Conservation (phyloP, 495 filamentous ascomycete species). For the Pyrenula massariospora region DNA sequence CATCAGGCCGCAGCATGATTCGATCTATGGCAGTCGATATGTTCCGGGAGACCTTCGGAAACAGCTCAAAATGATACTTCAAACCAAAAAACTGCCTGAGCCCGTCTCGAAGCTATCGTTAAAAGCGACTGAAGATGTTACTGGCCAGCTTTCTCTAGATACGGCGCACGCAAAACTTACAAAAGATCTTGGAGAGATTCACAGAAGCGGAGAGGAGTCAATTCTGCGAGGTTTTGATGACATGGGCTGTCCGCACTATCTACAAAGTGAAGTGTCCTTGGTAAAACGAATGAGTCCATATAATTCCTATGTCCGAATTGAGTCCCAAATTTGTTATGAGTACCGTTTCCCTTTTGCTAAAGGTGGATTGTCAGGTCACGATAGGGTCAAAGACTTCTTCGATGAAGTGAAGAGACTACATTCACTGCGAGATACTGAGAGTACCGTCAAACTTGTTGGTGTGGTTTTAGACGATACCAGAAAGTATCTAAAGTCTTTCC, state of each 20-base stretch:
- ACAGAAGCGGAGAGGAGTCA: not conserved
- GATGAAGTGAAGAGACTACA: not conserved
- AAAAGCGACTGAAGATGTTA: not conserved
- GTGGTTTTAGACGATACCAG: not conserved
- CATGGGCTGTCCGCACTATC: not conserved
- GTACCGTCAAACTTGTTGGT: not conserved
- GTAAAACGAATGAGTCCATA: not conserved
- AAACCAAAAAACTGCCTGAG: not conserved
- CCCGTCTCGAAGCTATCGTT: not conserved
- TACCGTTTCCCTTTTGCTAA: not conserved
- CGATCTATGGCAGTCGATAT: not conserved
- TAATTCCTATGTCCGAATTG: not conserved
- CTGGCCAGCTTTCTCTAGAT: not conserved
- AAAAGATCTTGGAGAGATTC: not conserved
- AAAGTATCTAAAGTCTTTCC: not conserved
- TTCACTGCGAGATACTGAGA: not conserved
- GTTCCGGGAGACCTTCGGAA: not conserved
- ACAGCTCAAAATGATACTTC: not conserved
- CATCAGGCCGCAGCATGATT: not conserved
- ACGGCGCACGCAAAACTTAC: not conserved
- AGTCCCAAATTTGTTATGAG: not conserved
- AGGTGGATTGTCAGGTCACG: not conserved
- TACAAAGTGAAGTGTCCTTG: not conserved
- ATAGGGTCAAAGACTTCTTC: not conserved
- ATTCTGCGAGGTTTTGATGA: not conserved